Evolutionary conservation across 1,284 basidiomycete species (phyloP).

Genomic region (Filobasidium uniguttulatum): DNA sequence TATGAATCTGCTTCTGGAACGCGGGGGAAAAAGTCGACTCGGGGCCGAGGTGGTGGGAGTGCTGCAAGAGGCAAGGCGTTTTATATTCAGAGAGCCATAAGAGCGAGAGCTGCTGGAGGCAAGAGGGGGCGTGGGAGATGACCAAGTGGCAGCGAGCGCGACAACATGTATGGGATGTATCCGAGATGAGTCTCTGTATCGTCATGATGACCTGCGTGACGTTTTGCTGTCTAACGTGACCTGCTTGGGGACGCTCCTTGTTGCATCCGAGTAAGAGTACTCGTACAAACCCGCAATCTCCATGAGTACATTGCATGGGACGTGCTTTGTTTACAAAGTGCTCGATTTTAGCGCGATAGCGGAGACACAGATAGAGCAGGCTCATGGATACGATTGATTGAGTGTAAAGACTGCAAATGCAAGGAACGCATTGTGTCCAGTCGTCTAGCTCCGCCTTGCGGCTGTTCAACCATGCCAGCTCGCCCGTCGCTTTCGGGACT

Average conservation of each 20-base stretch:
- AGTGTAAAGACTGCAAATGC: background rate
- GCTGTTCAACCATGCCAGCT: background rate
- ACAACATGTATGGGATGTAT: too few species aligned
- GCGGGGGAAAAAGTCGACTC: too few species aligned
- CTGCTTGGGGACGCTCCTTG: too few species aligned
- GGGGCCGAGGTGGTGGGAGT: background rate
- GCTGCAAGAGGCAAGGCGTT: background rate
- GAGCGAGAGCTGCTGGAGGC: background rate
- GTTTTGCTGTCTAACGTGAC: too few species aligned
- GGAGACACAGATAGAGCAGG: too few species aligned
- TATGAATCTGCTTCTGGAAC: background rate
- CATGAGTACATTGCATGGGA: too few species aligned
- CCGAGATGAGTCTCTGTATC: too few species aligned
- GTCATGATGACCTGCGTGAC: too few species aligned
- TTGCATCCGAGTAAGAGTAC: too few species aligned
- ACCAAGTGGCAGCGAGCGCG: too few species aligned
- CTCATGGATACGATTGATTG: background rate
- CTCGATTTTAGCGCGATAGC: background rate
- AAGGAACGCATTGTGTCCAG: background rate
- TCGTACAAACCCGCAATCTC: too few species aligned
- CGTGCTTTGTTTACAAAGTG: slow-evolving; percentile 3
- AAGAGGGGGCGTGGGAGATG: background rate
- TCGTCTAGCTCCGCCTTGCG: too few species aligned
- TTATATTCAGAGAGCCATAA: background rate
- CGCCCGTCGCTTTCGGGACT: background rate